Evolutionary conservation across 108 stramenopile species (phyloP).

Genomic region (Epipyxis sp.): DNA sequence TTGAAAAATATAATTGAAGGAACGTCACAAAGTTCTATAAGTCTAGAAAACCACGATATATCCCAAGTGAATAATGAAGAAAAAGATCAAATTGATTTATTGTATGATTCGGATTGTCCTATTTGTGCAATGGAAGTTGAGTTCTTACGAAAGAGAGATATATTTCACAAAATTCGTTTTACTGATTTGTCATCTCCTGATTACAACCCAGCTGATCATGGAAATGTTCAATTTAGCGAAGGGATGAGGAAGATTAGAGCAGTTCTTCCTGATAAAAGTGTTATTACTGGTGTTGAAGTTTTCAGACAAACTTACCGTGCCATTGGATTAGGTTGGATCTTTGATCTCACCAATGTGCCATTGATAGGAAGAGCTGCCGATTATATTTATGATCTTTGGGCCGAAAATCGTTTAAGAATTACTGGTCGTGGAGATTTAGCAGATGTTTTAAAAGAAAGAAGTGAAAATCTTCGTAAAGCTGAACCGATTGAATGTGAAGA

Average conservation of each 20-base stretch:
- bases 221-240: neutral
- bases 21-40: no score
- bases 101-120: neutral
- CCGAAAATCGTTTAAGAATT: neutral
- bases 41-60: neutral
- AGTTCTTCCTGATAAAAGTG: constrained; percentile 15
- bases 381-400: constrained; percentile 3
- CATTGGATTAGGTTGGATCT: constrained; percentile 32
- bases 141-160: neutral
- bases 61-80: neutral
- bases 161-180: neutral
- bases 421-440: neutral
- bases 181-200: neutral
- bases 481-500: neutral
- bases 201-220: neutral
- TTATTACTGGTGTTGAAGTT: constrained; percentile 32
- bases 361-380: constrained; percentile 25
- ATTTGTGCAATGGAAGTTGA: neutral
- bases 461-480: neutral
- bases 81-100: neutral
- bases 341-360: constrained; percentile 21
- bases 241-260: constrained; percentile 30
- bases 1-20: no score
- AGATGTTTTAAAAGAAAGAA: neutral
- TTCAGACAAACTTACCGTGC: constrained; percentile 25